A percentile compares a stretch with the other conserved stretches of the same genome.
Conservation (phyloP, 2,329 filamentous ascomycete genomes). For the Emergomyces africanus region DNA sequence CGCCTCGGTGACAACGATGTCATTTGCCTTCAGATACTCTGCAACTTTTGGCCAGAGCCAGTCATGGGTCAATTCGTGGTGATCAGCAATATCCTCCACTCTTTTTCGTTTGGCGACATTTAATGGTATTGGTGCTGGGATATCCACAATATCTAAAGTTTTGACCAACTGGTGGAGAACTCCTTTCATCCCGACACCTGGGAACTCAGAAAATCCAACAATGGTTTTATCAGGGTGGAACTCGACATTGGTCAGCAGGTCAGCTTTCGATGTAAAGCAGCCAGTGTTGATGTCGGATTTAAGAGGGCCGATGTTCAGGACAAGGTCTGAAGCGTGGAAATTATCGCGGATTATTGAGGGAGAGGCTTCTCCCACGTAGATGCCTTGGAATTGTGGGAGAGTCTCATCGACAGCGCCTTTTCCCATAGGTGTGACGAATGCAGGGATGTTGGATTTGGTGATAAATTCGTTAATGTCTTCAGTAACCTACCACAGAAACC, state of each 20-base stretch:
- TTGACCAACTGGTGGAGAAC: constrained; percentile 61
- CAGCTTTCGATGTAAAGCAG: constrained; percentile 72
- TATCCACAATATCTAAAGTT: constrained; percentile 43
- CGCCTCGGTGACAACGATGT: constrained; percentile 76
- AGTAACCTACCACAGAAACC: constrained; percentile 39
- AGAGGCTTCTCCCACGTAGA: constrained; percentile 71
- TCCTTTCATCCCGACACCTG: constrained; percentile 61
- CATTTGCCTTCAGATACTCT: constrained; percentile 56
- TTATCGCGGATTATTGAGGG: constrained; percentile 36
- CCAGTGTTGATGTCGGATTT: constrained; percentile 40
- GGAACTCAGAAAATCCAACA: constrained; percentile 66
- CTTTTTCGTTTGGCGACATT: constrained; percentile 42
- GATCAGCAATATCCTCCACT: constrained; percentile 35
- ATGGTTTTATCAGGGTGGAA: constrained; percentile 63
- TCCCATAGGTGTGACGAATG: constrained; percentile 83
- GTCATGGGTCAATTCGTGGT: constrained; percentile 35
- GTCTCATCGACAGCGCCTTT: constrained; percentile 73
- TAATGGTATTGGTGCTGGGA: constrained; percentile 36
- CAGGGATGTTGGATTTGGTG: constrained; percentile 59
- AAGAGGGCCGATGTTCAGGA: constrained; percentile 32
- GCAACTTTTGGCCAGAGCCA: constrained; percentile 64
- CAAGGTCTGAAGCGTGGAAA: constrained; percentile 29
- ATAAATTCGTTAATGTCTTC: constrained; percentile 61
- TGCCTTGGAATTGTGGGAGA: constrained; percentile 63
- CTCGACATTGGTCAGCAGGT: constrained; percentile 68